Conservation (phyloP, 2,329 filamentous ascomycete species). For the Ambrosiella cleistominuta region DNA sequence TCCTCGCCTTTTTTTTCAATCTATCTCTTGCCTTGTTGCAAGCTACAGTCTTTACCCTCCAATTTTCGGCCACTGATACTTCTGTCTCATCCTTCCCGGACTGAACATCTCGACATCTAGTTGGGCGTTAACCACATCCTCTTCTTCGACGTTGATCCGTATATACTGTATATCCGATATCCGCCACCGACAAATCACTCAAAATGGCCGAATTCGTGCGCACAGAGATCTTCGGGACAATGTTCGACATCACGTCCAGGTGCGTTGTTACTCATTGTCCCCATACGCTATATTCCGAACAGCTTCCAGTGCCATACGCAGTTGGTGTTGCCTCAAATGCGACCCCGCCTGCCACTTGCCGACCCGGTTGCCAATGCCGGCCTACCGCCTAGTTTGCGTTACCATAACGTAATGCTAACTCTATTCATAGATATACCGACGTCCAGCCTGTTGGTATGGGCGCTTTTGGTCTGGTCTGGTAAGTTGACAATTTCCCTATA, state of each 20-base stretch:
- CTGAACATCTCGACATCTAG: too few relatives aligned
- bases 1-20: background rate
- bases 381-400: background rate
- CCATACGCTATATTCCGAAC: background rate
- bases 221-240: constrained; percentile 98
- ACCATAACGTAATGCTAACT: background rate
- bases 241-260: constrained; percentile 98
- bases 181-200: constrained; percentile 18
- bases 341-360: background rate
- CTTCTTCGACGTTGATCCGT: background rate
- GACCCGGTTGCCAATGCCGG: background rate
- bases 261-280: constrained; percentile 24
- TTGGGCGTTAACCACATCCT: too few relatives aligned
- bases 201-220: constrained; percentile 98
- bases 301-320: background rate
- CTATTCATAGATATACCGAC: constrained; percentile 70
- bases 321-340: background rate
- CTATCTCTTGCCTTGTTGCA: background rate
- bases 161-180: background rate
- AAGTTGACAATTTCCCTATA: constrained; percentile 20
- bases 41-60: background rate
- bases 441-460: constrained; percentile 98
- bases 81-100: background rate
- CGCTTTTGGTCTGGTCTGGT: constrained; percentile 97
- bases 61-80: background rate